Evolutionary conservation across 78 protist species (phyloP).

Genomic region (Polysphondylium violaceum): DNA sequence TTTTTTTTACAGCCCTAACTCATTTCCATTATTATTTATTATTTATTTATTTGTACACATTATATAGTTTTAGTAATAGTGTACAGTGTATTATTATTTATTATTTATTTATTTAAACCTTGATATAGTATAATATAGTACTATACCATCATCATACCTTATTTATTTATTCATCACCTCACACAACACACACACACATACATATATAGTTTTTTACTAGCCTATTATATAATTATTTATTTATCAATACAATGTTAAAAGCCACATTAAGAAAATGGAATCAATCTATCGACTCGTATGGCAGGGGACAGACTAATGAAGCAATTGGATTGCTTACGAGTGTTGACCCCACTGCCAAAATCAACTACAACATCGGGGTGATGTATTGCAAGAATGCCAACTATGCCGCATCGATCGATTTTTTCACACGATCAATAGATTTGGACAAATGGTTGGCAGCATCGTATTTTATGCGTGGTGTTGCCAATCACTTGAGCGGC

Average conservation of each 20-base stretch:
- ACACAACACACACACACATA: too few species aligned
- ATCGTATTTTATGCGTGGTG: conserved; percentile 46
- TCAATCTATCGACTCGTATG: conserved; percentile 24
- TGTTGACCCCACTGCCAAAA: conserved; percentile 40
- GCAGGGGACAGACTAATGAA: not conserved
- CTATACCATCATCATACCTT: too few species aligned
- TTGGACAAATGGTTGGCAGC: conserved; percentile 62
- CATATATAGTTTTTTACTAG: too few species aligned
- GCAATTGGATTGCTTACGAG: conserved; percentile 3
- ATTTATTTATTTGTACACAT: too few species aligned
- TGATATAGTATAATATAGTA: too few species aligned
- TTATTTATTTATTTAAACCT: too few species aligned
- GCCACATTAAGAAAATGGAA: conserved; percentile 61
- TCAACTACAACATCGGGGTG: conserved; percentile 58
- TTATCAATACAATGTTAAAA: conserved; percentile 67
- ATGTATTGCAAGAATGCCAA: conserved; percentile 24
- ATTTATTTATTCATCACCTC: too few species aligned
- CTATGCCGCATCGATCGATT: conserved; percentile 19
- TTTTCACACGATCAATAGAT: conserved; percentile 56
- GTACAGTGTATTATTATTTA: too few species aligned
- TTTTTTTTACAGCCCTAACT: too few species aligned
- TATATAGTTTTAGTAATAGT: too few species aligned
- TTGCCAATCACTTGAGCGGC: not conserved
- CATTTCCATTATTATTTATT: too few species aligned
- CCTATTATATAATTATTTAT: too few species aligned